These are phyloP conservation scores for Debaryomyces castellii DNA, from an alignment of 805 yeast species.

Conservation along the genomic window DNA sequence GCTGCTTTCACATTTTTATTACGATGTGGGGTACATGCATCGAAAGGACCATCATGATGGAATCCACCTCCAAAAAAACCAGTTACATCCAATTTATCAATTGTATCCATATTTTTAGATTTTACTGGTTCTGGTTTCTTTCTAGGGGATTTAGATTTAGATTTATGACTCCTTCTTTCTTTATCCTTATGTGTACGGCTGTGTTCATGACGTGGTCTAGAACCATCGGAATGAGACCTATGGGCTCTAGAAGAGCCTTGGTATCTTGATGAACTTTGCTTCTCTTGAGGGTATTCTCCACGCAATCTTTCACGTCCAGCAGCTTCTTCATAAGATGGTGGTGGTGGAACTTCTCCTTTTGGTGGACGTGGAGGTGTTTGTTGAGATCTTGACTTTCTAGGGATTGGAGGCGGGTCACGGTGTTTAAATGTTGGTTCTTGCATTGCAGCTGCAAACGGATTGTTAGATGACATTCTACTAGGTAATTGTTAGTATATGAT, in stretches of 20 bases:
- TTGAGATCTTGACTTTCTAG: constrained; percentile 9
- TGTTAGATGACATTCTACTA: constrained; percentile 45
- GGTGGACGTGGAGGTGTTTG: constrained; percentile 31
- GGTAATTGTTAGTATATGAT: constrained; percentile 13
- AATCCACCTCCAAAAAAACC: constrained; percentile 91
- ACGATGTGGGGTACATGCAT: constrained; percentile 96
- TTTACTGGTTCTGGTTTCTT: constrained; percentile 45
- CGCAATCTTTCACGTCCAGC: constrained; percentile 47
- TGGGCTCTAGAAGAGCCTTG: constrained; percentile 19
- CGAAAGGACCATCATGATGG: constrained; percentile 99
- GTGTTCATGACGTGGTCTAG: constrained; percentile 13
- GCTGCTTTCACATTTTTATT: constrained; percentile 74
- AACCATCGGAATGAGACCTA: constrained; percentile 15
- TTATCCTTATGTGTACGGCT: constrained; percentile 13
- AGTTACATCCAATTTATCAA: constrained; percentile 93
- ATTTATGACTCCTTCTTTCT: constrained; percentile 17
- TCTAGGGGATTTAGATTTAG: constrained; percentile 21
- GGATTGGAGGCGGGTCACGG: constrained; percentile 36
- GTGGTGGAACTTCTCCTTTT: constrained; percentile 33
- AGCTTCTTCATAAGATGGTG: constrained; percentile 72
- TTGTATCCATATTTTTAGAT: constrained; percentile 83
- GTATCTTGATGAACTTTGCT: constrained; percentile 20
- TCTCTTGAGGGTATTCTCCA: constrained; percentile 56
- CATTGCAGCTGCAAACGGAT: constrained; percentile 53
- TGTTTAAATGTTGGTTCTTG: constrained; percentile 36